Base-by-base conservation (phyloP, 257 asterid species). In the Fraxinus quadrangulata region DNA sequence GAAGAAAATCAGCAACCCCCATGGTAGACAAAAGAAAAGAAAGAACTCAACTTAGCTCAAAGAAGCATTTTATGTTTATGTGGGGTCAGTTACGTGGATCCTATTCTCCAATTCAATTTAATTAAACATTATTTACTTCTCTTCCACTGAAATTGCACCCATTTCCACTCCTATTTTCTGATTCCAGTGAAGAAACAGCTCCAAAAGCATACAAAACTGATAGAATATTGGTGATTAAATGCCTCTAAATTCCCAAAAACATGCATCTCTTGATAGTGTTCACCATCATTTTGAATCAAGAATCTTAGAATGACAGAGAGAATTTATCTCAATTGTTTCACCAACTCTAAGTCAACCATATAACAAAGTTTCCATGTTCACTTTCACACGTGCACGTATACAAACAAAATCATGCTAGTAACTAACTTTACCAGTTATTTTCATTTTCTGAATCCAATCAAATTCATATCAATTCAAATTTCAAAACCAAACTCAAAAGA, bases 21-120 rank as follows among this genome's bases (percentile, higher is more conserved):
- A 68, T 70, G n/a, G 13, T 19, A 75, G 37, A 75, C 63, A 24
- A 65, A 75, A 17, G 79, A 65, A 37, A 65, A 75, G 31, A 26
- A 75, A 4, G 7, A 7, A 37, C 0, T 11, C 14, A 17, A 26
- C 6, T 5, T n/a, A 65, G 28, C n/a, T 37, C 31, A 75, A 54
- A 54, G 36, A 54, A 42, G 37, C 65, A 74, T 23, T 34, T 34
- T 74, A 33, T 8, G 26, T n/a, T 59, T 51, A 14, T 19, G 5
- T 51, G 40, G 34, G 31, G 47, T 9, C 10, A 63, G 11, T 37
- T 16, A 37, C 19, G 19, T 24, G 33, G 69, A 16, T 21, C 65
- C 63, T 10, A 59, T 19, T 59, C 40, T 39, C 47, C 36, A 73
- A 73, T 26, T 73, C 24, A 61, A 33, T 4, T 74, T 59, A 51